Base-by-base conservation (phyloP, 169 alveolate genomes). In the Eimeria sp. region DNA sequence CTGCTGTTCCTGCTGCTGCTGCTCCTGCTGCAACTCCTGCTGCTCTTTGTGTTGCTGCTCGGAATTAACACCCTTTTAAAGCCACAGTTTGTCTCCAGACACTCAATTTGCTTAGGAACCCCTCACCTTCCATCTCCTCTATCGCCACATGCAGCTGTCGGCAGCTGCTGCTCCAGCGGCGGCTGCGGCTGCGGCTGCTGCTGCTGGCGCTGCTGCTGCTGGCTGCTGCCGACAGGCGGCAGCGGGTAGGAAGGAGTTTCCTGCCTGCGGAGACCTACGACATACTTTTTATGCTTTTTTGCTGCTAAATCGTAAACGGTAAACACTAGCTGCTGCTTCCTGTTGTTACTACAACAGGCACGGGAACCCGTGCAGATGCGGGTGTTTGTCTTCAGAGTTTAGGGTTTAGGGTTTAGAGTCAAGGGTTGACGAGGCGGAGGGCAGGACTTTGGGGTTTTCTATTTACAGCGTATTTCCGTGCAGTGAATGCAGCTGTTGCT, bases 141-240 rank as follows among this genome's bases (percentile, higher is more conserved):
- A 73, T 30, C 83, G 51, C 51, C 83, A 43, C 83, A 73, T 73
- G 83, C 51, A 73, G 72, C 72, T 20, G 72, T 73, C 83, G 83
- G 7, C 83, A 22, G 57, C 57, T 43, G n/a, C 51, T 73, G 83
- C 51, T 73, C 51, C 83, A 9, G 83, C 83, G 57, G 83, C 83
- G 45, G 83, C 61, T 54, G 61, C 61, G 61, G 61, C 61, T 54
- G 61, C 61, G 10, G 61, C 83, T n/a, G 83, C 83, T 27, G 83
- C 83, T 43, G 83, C 83, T 73, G 83, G 51, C 27, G 83, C 83
- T 43, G 45, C 51, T 43, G 82, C 82, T 27, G 82, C 43, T 27
- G 18, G 83, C 83, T 73, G 83, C 83, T 34, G 83, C 83, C 83
- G 83, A 73, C 83, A 11, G 83, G 83, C 83, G 11, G 83, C 22